Percentiles rank a stretch among this genome's conserved stretches.
These are phyloP conservation scores for Leccinum ochraceum DNA, from an alignment of 768 basidiomycete species.

Conservation along the genomic window DNA sequence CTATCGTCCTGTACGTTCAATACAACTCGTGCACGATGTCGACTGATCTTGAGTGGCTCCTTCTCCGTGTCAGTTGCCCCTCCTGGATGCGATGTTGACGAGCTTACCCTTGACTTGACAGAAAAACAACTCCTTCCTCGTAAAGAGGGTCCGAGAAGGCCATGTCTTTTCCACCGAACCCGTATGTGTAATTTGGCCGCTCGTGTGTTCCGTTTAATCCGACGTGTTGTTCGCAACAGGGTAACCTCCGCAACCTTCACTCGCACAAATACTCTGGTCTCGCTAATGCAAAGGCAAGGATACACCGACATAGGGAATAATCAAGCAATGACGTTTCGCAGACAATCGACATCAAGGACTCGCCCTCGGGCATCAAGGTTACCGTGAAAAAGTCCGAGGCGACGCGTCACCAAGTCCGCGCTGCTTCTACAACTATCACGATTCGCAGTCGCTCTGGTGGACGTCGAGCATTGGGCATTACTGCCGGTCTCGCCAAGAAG, in stretches of 20 bases:
- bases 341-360: conserved; percentile 66
- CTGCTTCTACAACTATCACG: conserved; percentile 47
- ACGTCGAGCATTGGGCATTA: conserved; percentile 70
- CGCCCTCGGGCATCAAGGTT: conserved; percentile 57
- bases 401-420: conserved; percentile 49
- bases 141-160: conserved; percentile 73
- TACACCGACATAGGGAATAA: not conserved
- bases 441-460: conserved; percentile 70
- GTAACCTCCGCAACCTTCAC: conserved; percentile 84
- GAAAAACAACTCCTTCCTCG: conserved; percentile 84
- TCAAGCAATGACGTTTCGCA: conserved; percentile 30
- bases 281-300: conserved; percentile 73
- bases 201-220: not conserved
- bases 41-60: conserved; percentile 91
- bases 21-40: conserved; percentile 60
- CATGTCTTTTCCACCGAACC: conserved; percentile 84
- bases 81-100: not conserved
- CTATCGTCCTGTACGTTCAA: conserved; percentile 19
- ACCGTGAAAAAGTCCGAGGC: conserved; percentile 65
- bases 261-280: conserved; percentile 93
- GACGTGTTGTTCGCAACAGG: conserved; percentile 44
- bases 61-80: conserved; percentile 61
- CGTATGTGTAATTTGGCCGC: conserved; percentile 42
- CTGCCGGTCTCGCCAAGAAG: conserved; percentile 56
- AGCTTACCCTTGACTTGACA: conserved; percentile 30